Percentiles rank a stretch among this genome's conserved stretches.
These are phyloP conservation scores for Zopfochytrium polystomum DNA, from an alignment of 371 early-diverging fungal genomes.

Conservation along the genomic window DNA sequence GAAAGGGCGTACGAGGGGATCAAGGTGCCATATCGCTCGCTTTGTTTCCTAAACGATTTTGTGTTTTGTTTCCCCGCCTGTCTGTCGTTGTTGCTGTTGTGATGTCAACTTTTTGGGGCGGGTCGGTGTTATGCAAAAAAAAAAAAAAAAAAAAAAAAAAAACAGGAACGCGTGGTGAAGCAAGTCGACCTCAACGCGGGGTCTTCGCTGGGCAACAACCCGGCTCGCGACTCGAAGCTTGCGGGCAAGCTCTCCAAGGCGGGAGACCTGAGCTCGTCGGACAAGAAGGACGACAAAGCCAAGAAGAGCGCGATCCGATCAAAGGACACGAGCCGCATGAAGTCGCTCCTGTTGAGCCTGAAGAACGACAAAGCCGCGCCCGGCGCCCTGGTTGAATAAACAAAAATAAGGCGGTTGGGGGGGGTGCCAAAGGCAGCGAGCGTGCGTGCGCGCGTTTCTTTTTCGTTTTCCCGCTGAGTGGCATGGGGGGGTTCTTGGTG, in stretches of 20 bases:
- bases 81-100: background rate
- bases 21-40: too few relatives aligned
- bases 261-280: background rate
- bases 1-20: too few relatives aligned
- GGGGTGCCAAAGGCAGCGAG: too few relatives aligned
- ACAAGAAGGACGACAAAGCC: conserved; percentile 30
- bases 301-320: conserved; percentile 27
- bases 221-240: conserved; percentile 28
- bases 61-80: conserved; percentile 4
- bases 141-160: too few relatives aligned
- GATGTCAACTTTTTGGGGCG: background rate
- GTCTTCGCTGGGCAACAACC: conserved; percentile 11
- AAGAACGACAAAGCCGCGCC: conserved; percentile 78
- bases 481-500: too few relatives aligned
- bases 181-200: conserved; percentile 34
- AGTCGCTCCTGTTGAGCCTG: conserved; percentile 76
- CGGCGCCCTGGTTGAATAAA: too few relatives aligned
- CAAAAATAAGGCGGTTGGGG: too few relatives aligned
- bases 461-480: too few relatives aligned
- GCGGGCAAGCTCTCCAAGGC: conserved; percentile 13
- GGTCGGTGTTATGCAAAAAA: background rate
- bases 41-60: too few relatives aligned
- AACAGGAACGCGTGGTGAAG: conserved; percentile 41
- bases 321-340: conserved; percentile 69
- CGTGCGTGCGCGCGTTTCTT: too few relatives aligned